Conservation (phyloP, 495 filamentous ascomycete genomes). For the Sabuloglossum arenarium region DNA sequence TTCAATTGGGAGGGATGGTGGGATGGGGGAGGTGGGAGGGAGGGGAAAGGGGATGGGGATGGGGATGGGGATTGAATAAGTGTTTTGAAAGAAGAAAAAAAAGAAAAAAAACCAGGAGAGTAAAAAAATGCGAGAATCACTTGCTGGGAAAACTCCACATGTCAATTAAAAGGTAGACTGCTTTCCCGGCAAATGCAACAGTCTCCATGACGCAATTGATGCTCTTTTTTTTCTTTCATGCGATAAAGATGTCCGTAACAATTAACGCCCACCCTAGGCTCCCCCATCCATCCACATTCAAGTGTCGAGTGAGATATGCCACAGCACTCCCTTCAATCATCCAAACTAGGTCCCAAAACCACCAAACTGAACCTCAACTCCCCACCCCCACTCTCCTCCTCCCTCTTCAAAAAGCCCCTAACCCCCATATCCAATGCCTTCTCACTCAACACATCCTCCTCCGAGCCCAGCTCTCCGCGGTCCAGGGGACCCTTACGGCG, state of each 20-base stretch:
- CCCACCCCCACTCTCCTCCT: conserved; percentile 22
- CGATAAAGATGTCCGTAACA: too few relatives aligned
- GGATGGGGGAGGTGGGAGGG: conserved; percentile 12
- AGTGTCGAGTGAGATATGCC: too few relatives aligned
- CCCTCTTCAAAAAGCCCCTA: conserved; percentile 39
- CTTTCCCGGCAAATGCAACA: too few relatives aligned
- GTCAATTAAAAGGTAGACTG: too few relatives aligned
- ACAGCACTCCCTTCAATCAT: conserved; percentile 17
- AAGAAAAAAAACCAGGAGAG: too few relatives aligned
- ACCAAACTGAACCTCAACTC: conserved; percentile 59
- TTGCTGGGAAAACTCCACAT: too few relatives aligned
- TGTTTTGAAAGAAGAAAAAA: too few relatives aligned
- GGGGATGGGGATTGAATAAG: too few relatives aligned
- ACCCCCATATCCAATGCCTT: conserved; percentile 38
- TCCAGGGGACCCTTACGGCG: conserved; percentile 46
- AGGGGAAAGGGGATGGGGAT: neutral
- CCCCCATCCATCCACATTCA: too few relatives aligned
- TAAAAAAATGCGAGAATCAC: too few relatives aligned
- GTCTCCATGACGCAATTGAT: too few relatives aligned
- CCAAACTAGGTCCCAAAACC: conserved; percentile 42
- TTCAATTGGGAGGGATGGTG: conserved; percentile 59
- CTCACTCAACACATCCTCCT: conserved; percentile 50
- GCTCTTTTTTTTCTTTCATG: too few relatives aligned
- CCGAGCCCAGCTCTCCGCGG: conserved; percentile 28
- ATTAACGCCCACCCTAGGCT: neutral